Evolutionary conservation across 306 rosid genomes (phyloP).

Genomic region (Astragalus glycyphyllos): DNA sequence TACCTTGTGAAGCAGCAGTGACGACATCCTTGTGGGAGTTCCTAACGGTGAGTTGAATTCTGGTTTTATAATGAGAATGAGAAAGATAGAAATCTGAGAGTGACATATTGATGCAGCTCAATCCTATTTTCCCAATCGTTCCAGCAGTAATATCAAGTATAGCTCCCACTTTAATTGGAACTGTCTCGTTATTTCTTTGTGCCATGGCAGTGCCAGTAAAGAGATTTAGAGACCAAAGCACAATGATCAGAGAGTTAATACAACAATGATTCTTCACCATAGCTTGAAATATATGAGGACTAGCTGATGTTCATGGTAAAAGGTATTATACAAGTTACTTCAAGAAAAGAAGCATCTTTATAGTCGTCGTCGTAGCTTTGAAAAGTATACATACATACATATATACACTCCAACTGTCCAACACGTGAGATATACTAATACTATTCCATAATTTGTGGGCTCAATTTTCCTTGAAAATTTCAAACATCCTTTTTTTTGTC

Average conservation of each 20-base stretch:
- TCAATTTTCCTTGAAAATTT: too few relatives aligned
- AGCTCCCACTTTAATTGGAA: slow-evolving; percentile 36
- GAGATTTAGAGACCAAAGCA: background rate
- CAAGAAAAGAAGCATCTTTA: background rate
- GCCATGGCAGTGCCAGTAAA: background rate
- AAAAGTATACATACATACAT: background rate
- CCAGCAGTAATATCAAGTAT: slow-evolving; percentile 38
- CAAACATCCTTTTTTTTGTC: too few relatives aligned
- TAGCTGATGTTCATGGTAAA: too few relatives aligned
- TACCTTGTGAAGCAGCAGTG: slow-evolving; percentile 49
- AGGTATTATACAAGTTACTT: too few relatives aligned
- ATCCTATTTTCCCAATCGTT: slow-evolving; percentile 38
- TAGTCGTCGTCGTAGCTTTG: background rate
- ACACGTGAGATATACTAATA: too few relatives aligned
- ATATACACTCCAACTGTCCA: too few relatives aligned
- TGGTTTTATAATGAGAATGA: slow-evolving; percentile 41
- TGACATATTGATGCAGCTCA: slow-evolving; percentile 47
- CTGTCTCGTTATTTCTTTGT: background rate
- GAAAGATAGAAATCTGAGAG: slow-evolving; percentile 45
- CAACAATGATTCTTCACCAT: background rate
- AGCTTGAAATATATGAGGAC: too few relatives aligned
- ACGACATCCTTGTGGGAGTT: slow-evolving; percentile 37
- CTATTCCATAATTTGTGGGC: too few relatives aligned
- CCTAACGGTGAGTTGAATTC: slow-evolving; percentile 19
- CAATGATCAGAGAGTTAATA: background rate